Conservation (phyloP, 208 protist species). For the Trypanosoma grayi region DNA sequence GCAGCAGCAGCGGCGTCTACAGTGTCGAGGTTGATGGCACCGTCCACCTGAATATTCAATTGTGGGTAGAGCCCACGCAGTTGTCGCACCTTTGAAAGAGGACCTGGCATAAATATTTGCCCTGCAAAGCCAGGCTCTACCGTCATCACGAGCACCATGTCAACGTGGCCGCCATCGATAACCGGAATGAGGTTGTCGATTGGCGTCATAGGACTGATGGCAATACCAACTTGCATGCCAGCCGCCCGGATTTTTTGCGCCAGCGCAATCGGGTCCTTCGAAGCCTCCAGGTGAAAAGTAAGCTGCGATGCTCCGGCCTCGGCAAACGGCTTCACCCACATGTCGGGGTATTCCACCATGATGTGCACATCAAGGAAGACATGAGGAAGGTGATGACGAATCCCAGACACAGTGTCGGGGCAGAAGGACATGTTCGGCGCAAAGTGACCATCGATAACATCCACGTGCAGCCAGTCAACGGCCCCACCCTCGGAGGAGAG, state of each 20-base stretch:
- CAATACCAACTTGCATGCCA: slow-evolving; percentile 74
- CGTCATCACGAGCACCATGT: slow-evolving; percentile 94
- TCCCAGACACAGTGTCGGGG: slow-evolving; percentile 66
- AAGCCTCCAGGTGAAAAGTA: slow-evolving; percentile 85
- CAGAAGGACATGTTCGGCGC: slow-evolving; percentile 91
- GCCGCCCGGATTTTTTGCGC: slow-evolving; percentile 38
- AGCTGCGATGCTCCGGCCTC: slow-evolving; percentile 57
- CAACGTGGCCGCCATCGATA: slow-evolving; percentile 40
- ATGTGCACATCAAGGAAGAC: slow-evolving; percentile 87
- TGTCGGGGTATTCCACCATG: slow-evolving; percentile 81
- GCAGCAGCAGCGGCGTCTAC: slow-evolving; percentile 77
- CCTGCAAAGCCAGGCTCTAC: slow-evolving; percentile 98
- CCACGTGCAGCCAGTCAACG: slow-evolving; percentile 89
- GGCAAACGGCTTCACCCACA: slow-evolving; percentile 51
- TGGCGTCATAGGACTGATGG: slow-evolving; percentile 89
- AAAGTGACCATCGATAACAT: slow-evolving; percentile 93
- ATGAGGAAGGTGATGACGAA: slow-evolving; percentile 57
- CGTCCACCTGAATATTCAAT: slow-evolving; percentile 96
- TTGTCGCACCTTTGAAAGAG: slow-evolving; percentile 85
- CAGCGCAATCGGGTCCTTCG: slow-evolving; percentile 11
- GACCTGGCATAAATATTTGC: slow-evolving; percentile 94
- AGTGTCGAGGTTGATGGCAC: slow-evolving; percentile 86
- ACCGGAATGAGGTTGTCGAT: slow-evolving; percentile 38
- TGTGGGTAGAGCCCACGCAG: slow-evolving; percentile 56
- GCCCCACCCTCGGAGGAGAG: slow-evolving; percentile 20